Evolutionary conservation across 345 rosid species (phyloP).

Genomic region (Trapa bicornis): DNA sequence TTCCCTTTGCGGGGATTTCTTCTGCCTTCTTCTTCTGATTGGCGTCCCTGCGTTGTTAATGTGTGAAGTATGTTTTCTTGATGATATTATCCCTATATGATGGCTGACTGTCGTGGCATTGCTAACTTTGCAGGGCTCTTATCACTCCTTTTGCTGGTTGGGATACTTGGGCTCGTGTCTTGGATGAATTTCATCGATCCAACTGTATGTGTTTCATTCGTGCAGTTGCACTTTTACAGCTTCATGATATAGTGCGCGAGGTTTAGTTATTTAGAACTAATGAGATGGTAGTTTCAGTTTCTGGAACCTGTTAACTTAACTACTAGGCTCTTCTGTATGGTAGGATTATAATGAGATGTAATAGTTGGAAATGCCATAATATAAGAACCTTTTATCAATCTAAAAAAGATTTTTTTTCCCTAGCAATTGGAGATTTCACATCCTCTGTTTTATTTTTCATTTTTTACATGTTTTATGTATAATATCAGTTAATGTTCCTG

Average conservation of each 20-base stretch:
- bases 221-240: not conserved
- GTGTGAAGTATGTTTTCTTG: too few species aligned
- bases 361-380: too few species aligned
- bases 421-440: too few species aligned
- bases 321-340: not conserved
- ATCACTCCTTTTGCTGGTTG: constrained; percentile 40
- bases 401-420: too few species aligned
- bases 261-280: not conserved
- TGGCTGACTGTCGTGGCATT: not conserved
- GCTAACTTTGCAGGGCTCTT: constrained; percentile 33
- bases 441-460: too few species aligned
- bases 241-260: not conserved
- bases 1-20: too few species aligned
- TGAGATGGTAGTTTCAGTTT: not conserved
- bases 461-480: too few species aligned
- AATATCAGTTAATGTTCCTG: not conserved
- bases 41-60: too few species aligned
- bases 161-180: constrained; percentile 42
- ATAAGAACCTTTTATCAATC: too few species aligned
- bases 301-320: not conserved
- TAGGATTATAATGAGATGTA: too few species aligned
- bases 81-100: not conserved
- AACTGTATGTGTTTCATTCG: constrained; percentile 30
- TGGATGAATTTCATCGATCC: constrained; percentile 45
- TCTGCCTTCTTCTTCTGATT: too few species aligned